Evolutionary conservation across 176 grass and related monocot genomes (phyloP).

Genomic region (Paspalum vaginatum): DNA sequence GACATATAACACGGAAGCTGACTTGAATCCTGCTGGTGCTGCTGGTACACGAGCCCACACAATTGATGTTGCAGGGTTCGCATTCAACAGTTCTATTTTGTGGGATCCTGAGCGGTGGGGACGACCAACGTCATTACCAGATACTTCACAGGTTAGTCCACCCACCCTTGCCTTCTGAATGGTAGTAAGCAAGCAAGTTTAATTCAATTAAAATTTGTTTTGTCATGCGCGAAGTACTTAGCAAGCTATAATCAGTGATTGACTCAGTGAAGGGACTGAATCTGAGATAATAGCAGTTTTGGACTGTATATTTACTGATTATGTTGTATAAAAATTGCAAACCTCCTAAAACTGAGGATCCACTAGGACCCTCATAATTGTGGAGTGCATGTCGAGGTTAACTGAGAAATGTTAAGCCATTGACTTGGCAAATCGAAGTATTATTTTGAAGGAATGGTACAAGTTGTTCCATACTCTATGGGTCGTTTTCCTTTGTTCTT

Average conservation of each 20-base stretch:
- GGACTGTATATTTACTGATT: constrained; percentile 28
- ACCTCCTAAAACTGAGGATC: neutral
- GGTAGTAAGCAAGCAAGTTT: neutral
- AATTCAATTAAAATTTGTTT: neutral
- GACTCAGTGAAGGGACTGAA: neutral
- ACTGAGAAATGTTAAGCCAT: constrained; percentile 4
- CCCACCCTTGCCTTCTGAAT: neutral
- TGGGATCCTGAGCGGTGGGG: constrained; percentile 95
- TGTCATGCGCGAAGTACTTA: neutral
- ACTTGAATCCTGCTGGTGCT: constrained; percentile 43
- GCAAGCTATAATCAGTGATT: neutral
- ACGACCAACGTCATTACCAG: constrained; percentile 70
- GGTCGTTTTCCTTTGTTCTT: neutral
- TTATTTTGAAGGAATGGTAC: neutral
- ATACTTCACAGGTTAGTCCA: constrained; percentile 82
- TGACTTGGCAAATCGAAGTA: constrained; percentile 14
- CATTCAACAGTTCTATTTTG: constrained; percentile 87
- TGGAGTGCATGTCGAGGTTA: constrained; percentile 30
- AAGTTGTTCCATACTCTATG: constrained; percentile 5
- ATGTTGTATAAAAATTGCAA: constrained; percentile 5
- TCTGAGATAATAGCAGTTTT: constrained; percentile 21
- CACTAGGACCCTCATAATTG: neutral
- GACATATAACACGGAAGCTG: constrained; percentile 51
- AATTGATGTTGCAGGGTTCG: constrained; percentile 67
- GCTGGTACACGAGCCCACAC: constrained; percentile 53